phyloP scores from a whole-genome alignment of 495 filamentous ascomycete genomes.

The Aspergillus olivimuriae region DNA sequence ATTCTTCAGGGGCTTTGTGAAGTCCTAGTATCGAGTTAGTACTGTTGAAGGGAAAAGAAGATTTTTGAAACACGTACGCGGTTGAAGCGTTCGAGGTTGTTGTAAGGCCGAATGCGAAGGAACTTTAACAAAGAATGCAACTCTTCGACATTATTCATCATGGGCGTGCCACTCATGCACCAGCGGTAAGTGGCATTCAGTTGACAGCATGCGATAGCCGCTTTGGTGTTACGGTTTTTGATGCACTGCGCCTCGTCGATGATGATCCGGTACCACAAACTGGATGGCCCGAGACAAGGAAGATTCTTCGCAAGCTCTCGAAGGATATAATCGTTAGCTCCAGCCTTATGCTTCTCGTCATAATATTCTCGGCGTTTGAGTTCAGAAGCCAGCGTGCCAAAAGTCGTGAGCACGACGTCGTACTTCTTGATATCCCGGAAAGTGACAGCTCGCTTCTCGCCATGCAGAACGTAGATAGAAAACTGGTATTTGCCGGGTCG shows the following conservation, averaged over 20 bases:
- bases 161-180: slow-evolving; percentile 89
- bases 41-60: not conserved
- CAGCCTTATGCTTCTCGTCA: slow-evolving; percentile 24
- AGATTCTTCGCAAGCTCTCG: slow-evolving; percentile 27
- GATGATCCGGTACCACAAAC: slow-evolving; percentile 77
- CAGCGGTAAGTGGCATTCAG: slow-evolving; percentile 64
- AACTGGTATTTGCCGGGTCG: slow-evolving; percentile 51
- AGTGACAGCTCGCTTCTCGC: slow-evolving; percentile 42
- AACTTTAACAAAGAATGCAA: slow-evolving; percentile 80
- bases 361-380: slow-evolving; percentile 49
- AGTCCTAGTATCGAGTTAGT: slow-evolving; percentile 26
- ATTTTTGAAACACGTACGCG: slow-evolving; percentile 27
- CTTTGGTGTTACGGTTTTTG: slow-evolving; percentile 74
- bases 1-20: slow-evolving; percentile 47
- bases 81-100: slow-evolving; percentile 56
- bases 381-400: slow-evolving; percentile 70
- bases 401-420: slow-evolving; percentile 89
- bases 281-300: slow-evolving; percentile 57
- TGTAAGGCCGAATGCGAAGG: slow-evolving; percentile 76
- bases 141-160: slow-evolving; percentile 85
- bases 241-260: slow-evolving; percentile 93
- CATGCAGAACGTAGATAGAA: slow-evolving; percentile 63
- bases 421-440: slow-evolving; percentile 59
- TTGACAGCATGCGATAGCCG: slow-evolving; percentile 52
- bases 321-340: slow-evolving; percentile 12